These are phyloP conservation scores for Phytophthora pini DNA, from an alignment of 352 stramenopile genomes.

Conservation along the genomic window DNA sequence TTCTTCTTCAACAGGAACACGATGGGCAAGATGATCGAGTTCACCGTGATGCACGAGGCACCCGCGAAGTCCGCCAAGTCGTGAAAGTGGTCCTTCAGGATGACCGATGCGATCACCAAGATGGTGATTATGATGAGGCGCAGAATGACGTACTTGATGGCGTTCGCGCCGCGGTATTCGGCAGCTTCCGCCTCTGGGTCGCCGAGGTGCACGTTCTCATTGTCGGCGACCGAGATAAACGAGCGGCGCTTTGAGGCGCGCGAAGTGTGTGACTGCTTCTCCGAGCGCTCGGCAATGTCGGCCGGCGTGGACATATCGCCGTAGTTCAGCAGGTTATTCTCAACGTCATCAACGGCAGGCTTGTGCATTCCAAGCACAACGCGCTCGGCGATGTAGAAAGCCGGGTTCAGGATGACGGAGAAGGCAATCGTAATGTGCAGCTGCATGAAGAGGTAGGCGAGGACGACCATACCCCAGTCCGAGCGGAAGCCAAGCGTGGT, in stretches of 20 bases:
- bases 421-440: conserved; percentile 64
- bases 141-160: conserved; percentile 50
- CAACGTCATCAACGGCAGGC: conserved; percentile 25
- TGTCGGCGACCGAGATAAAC: conserved; percentile 51
- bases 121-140: conserved; percentile 43
- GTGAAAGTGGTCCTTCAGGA: conserved; percentile 56
- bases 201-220: conserved; percentile 33
- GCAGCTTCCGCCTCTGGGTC: conserved; percentile 24
- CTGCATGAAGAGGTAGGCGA: conserved; percentile 66
- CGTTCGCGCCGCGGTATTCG: conserved; percentile 45
- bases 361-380: conserved; percentile 60
- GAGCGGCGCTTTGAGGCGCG: conserved; percentile 34
- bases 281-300: conserved; percentile 19
- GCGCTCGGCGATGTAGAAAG: conserved; percentile 55
- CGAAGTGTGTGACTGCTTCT: conserved; percentile 19
- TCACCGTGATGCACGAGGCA: conserved; percentile 50
- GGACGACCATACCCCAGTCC: conserved; percentile 46
- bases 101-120: conserved; percentile 43
- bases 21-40: conserved; percentile 54
- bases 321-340: conserved; percentile 38
- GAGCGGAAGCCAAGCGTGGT: conserved; percentile 48
- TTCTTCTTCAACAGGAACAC: conserved; percentile 47
- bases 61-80: conserved; percentile 52
- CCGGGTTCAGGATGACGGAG: conserved; percentile 56
- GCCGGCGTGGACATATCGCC: conserved; percentile 13